Evolutionary conservation across 805 yeast species (phyloP).

Genomic region (Kregervanrija pseudodelftensis): DNA sequence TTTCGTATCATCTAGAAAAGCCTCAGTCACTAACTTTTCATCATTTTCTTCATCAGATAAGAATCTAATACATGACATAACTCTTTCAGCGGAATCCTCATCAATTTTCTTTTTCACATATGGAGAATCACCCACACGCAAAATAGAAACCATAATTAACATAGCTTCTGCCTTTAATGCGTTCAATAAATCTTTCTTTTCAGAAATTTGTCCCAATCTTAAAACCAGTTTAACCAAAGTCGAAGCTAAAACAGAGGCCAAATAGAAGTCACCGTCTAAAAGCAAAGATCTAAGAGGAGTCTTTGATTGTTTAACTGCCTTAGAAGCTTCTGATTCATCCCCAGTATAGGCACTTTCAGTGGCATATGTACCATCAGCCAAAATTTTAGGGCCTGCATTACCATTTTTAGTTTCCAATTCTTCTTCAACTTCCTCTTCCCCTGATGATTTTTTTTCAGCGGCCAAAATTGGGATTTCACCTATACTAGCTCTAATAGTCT

Average conservation of each 20-base stretch:
- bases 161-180: conserved; percentile 93
- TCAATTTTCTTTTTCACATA: conserved; percentile 72
- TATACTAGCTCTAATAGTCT: conserved; percentile 66
- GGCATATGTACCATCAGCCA: conserved; percentile 99
- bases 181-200: conserved; percentile 50
- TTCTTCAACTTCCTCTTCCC: conserved; percentile 13
- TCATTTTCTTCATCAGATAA: conserved; percentile 58
- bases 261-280: conserved; percentile 82
- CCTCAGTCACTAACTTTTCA: conserved; percentile 42
- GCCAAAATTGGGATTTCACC: conserved; percentile 91
- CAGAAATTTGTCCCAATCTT: conserved; percentile 55
- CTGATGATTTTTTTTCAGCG: conserved; percentile 48
- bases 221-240: conserved; percentile 84
- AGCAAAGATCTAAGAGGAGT: conserved; percentile 80
- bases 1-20: conserved; percentile 83
- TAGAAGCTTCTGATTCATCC: conserved; percentile 34
- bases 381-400: conserved; percentile 62
- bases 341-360: conserved; percentile 67
- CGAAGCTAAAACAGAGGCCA: conserved; percentile 81
- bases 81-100: conserved; percentile 95
- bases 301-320: conserved; percentile 30
- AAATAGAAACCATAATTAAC: conserved; percentile 82
- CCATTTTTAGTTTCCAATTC: conserved; percentile 22
- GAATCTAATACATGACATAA: conserved; percentile 77
- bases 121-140: conserved; percentile 77